A percentile compares a stretch with the other conserved stretches of the same genome.
phyloP scores from a whole-genome alignment of 192 early-diverging fungal genomes.

The Coemansia sp. region DNA sequence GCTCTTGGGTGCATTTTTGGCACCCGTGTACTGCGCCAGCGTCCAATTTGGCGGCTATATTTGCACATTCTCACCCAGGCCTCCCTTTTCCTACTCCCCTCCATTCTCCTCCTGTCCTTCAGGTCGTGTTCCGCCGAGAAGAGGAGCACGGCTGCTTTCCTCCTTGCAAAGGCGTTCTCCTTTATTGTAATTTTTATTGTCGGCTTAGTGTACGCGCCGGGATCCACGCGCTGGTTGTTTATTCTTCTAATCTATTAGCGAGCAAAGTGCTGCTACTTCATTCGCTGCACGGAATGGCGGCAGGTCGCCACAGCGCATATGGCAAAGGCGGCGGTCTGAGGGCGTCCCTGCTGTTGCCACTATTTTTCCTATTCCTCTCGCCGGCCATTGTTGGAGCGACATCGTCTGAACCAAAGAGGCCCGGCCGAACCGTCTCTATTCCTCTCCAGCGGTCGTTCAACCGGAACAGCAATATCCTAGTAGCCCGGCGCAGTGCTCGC shows the following conservation, averaged over 20 bases:
- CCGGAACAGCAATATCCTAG: conserved; percentile 55
- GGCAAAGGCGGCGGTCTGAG: conserved; percentile 2
- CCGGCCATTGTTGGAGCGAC: conserved; percentile 2
- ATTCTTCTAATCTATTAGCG: background rate
- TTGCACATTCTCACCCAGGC: background rate
- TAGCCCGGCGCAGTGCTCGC: conserved; percentile 40
- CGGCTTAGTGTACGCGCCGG: background rate
- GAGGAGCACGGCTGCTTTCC: background rate
- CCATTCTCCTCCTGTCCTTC: background rate
- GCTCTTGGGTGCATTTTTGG: background rate
- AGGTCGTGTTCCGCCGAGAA: background rate
- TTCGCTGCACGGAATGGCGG: conserved; percentile 6
- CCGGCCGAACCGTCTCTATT: conserved; percentile 28
- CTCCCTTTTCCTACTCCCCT: background rate
- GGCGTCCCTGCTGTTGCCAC: conserved; percentile 11
- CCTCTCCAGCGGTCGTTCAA: conserved; percentile 53
- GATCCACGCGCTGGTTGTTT: background rate
- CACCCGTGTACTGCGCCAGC: background rate
- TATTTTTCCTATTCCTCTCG: conserved; percentile 14
- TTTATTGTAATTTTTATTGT: background rate
- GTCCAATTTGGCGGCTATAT: conserved; percentile 3
- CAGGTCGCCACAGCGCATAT: conserved; percentile 1
- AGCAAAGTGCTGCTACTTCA: background rate
- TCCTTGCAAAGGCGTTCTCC: background rate
- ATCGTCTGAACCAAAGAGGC: background rate